Evolutionary conservation across 352 stramenopile genomes (phyloP).

Genomic region (Pythium diclinum): DNA sequence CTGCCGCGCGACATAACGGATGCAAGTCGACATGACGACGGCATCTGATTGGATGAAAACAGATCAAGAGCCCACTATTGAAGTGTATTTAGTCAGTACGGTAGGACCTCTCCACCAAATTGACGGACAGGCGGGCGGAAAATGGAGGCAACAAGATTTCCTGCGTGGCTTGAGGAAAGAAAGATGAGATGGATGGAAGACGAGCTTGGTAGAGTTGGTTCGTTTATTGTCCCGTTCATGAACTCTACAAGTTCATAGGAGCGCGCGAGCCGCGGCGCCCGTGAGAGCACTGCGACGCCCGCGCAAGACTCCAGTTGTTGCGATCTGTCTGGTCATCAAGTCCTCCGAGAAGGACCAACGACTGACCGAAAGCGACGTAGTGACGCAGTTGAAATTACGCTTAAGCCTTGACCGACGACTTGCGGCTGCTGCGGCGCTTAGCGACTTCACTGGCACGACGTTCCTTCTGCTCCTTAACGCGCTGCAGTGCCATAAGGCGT

Average conservation of each 20-base stretch:
- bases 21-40: slow-evolving; percentile 11
- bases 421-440: slow-evolving; percentile 97
- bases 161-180: not conserved
- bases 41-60: slow-evolving; percentile 23
- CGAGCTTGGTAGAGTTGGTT: slow-evolving; percentile 25
- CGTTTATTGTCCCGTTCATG: slow-evolving; percentile 35
- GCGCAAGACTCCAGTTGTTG: not conserved
- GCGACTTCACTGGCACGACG: slow-evolving; percentile 96
- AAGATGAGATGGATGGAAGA: not conserved
- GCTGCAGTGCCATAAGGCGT: slow-evolving; percentile 94
- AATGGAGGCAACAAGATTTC: no score
- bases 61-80: slow-evolving; percentile 8
- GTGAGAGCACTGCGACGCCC: slow-evolving; percentile 3
- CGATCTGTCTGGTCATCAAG: not conserved
- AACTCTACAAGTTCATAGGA: slow-evolving; percentile 30
- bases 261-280: slow-evolving; percentile 3
- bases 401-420: slow-evolving; percentile 92
- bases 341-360: not conserved
- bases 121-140: not conserved
- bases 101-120: not conserved
- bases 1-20: slow-evolving; percentile 18
- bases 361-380: slow-evolving; percentile 22
- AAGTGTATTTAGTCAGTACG: slow-evolving; percentile 1
- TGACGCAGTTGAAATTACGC: slow-evolving; percentile 35
- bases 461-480: slow-evolving; percentile 98